These are phyloP conservation scores for Moringa oleifera DNA, from an alignment of 345 rosid genomes.

Conservation along the genomic window DNA sequence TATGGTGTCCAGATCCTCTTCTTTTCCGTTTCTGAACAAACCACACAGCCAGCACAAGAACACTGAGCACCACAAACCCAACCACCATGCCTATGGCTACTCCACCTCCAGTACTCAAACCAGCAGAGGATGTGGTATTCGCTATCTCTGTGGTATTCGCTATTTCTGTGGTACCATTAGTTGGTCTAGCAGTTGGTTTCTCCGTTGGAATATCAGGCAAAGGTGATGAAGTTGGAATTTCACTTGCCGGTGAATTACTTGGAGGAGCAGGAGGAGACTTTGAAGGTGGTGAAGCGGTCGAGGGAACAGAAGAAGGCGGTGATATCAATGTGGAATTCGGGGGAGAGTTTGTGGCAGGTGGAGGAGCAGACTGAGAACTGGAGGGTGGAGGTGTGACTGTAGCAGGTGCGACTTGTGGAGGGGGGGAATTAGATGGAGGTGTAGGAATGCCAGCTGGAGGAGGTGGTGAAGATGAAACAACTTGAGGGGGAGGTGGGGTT, in stretches of 20 bases:
- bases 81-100: conserved; percentile 60
- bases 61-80: conserved; percentile 53
- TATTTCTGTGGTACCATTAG: conserved; percentile 31
- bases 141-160: conserved; percentile 32
- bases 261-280: conserved; percentile 53
- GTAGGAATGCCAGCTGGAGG: too few relatives aligned
- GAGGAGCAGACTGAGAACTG: conserved; percentile 34
- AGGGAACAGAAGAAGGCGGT: conserved; percentile 48
- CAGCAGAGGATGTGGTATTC: conserved; percentile 34
- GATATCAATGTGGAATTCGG: conserved; percentile 34
- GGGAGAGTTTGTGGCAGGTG: conserved; percentile 37
- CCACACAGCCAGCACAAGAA: conserved; percentile 74
- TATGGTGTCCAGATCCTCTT: conserved; percentile 36
- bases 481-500: conserved; percentile 52
- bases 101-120: conserved; percentile 48
- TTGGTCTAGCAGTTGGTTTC: conserved; percentile 72
- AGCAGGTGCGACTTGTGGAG: too few relatives aligned
- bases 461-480: conserved; percentile 39
- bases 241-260: conserved; percentile 29
- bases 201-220: conserved; percentile 63
- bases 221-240: conserved; percentile 38
- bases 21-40: conserved; percentile 50
- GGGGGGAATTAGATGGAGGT: too few relatives aligned
- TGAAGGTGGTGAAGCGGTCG: conserved; percentile 39
- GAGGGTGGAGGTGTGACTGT: conserved; percentile 26